A percentile compares a stretch with the other conserved stretches of the same genome.
phyloP scores from a whole-genome alignment of 2,329 filamentous ascomycete species.

The Westerdykella ornata region DNA sequence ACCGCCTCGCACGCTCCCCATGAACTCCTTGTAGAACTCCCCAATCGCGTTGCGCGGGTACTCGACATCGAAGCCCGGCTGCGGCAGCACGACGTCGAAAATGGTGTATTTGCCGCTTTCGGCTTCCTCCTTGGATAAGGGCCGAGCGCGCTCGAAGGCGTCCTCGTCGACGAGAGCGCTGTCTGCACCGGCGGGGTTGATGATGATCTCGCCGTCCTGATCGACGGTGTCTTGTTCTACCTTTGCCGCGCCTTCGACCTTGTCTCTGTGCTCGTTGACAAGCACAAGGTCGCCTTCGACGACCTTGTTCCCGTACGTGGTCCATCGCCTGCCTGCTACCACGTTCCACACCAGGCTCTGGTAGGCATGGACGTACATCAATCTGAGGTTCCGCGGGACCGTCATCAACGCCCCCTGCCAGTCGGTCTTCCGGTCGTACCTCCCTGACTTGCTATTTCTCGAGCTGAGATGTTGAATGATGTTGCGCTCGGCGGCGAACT shows the following conservation, averaged over 20 bases:
- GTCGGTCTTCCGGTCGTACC: slow-evolving; percentile 54
- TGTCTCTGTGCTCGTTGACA: slow-evolving; percentile 51
- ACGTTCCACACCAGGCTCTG: slow-evolving; percentile 94
- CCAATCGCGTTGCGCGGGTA: slow-evolving; percentile 81
- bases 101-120: slow-evolving; percentile 69
- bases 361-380: slow-evolving; percentile 97
- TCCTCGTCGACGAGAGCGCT: slow-evolving; percentile 49
- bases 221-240: slow-evolving; percentile 39
- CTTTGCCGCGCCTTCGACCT: slow-evolving; percentile 33
- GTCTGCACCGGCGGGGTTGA: slow-evolving; percentile 54
- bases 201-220: slow-evolving; percentile 59
- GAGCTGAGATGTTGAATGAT: slow-evolving; percentile 69
- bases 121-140: slow-evolving; percentile 71
- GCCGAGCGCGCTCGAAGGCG: slow-evolving; percentile 61
- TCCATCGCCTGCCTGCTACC: slow-evolving; percentile 74
- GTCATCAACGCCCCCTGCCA: slow-evolving; percentile 72
- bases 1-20: slow-evolving; percentile 72
- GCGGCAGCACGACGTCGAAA: slow-evolving; percentile 82
- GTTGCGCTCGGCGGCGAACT: slow-evolving; percentile 72
- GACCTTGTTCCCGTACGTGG: slow-evolving; percentile 63
- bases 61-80: slow-evolving; percentile 82
- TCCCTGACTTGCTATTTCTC: slow-evolving; percentile 40
- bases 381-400: slow-evolving; percentile 73
- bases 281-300: slow-evolving; percentile 82
- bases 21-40: slow-evolving; percentile 79